Conservation (phyloP, 2,329 filamentous ascomycete genomes). For the Tolypocladium tropicale region DNA sequence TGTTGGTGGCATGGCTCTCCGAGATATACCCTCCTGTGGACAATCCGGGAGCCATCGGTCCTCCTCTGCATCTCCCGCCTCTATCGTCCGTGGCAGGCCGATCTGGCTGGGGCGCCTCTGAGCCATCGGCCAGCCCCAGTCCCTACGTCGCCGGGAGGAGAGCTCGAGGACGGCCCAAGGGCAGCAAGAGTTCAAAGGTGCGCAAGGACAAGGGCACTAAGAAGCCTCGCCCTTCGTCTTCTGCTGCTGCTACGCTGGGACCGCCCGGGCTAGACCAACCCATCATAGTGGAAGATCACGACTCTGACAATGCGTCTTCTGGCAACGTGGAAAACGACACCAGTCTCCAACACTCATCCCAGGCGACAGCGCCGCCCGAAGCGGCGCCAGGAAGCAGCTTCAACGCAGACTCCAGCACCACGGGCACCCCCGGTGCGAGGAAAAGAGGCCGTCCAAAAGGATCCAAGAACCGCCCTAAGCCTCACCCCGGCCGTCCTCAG, state of each 20-base stretch:
- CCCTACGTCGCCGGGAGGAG: conserved; percentile 23
- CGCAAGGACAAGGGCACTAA: conserved; percentile 42
- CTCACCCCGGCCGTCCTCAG: conserved; percentile 6
- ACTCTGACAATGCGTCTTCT: not conserved
- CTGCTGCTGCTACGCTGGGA: conserved; percentile 1
- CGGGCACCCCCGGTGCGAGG: conserved; percentile 13
- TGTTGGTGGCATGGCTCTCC: conserved; percentile 51
- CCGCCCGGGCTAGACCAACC: not conserved
- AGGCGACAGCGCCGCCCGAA: not conserved
- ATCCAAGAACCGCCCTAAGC: conserved; percentile 31
- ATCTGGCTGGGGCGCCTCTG: not conserved
- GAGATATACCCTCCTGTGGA: conserved; percentile 48
- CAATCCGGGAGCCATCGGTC: conserved; percentile 3
- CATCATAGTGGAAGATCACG: not conserved
- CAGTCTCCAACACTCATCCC: not conserved
- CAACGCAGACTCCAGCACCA: conserved; percentile 7
- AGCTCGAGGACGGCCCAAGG: conserved; percentile 44
- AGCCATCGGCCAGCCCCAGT: not conserved
- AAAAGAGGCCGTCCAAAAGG: conserved; percentile 33
- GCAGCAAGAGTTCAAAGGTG: conserved; percentile 30
- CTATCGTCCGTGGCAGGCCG: conserved; percentile 1
- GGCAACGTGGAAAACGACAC: not conserved
- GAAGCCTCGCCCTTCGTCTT: conserved; percentile 19
- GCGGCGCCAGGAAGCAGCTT: not conserved
- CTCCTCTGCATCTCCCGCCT: not conserved